Evolutionary conservation across 2,329 filamentous ascomycete species (phyloP).

Genomic region (Aspergillus pseudoviridinutans): DNA sequence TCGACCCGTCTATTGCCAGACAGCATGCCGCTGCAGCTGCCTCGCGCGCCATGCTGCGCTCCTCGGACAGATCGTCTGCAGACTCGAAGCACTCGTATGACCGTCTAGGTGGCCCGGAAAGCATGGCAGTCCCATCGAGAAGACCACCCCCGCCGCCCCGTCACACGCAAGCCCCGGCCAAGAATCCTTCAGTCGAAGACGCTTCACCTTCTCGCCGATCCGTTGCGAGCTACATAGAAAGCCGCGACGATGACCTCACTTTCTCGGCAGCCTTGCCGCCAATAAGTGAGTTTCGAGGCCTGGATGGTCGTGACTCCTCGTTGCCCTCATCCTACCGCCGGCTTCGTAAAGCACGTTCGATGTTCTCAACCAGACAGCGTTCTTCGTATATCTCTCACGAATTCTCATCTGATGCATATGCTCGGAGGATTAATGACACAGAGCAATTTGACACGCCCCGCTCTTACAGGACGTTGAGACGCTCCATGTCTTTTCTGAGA

Average conservation of each 20-base stretch:
- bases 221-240: neutral
- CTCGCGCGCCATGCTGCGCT: constrained; percentile 40
- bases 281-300: constrained; percentile 28
- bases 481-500: constrained; percentile 42
- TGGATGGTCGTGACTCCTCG: constrained; percentile 36
- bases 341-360: constrained; percentile 46
- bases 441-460: constrained; percentile 7
- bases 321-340: constrained; percentile 46
- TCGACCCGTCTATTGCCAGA: constrained; percentile 28
- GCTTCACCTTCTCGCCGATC: constrained; percentile 3
- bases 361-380: constrained; percentile 41
- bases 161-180: constrained; percentile 10
- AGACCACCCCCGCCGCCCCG: constrained; percentile 17
- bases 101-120: constrained; percentile 25
- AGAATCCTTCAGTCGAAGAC: constrained; percentile 4
- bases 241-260: constrained; percentile 1
- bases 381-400: constrained; percentile 19
- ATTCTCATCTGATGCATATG: constrained; percentile 8
- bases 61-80: constrained; percentile 24
- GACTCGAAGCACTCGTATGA: constrained; percentile 27
- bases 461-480: constrained; percentile 28
- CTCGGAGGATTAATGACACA: constrained; percentile 4
- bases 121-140: constrained; percentile 22
- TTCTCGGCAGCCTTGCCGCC: constrained; percentile 21
- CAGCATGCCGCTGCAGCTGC: constrained; percentile 41